A percentile compares a stretch with the other conserved stretches of the same genome.
These are phyloP conservation scores for Priceomyces fermenticarens DNA, from an alignment of 805 yeast species.

Conservation along the genomic window DNA sequence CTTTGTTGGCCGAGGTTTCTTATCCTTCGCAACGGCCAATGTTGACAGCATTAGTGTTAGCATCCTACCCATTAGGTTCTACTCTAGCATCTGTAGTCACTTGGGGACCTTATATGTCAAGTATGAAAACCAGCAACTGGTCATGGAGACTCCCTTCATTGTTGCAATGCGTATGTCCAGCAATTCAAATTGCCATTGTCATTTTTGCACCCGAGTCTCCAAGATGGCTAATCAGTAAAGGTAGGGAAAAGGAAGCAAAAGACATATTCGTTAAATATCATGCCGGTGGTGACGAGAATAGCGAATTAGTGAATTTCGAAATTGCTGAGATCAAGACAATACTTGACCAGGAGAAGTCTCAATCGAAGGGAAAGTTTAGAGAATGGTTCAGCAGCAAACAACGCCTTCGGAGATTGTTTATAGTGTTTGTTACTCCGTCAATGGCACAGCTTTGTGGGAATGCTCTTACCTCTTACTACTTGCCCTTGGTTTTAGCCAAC, in stretches of 20 bases:
- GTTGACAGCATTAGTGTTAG: constrained; percentile 16
- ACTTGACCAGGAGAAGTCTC: constrained; percentile 3
- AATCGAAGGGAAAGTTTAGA: not conserved
- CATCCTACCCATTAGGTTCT: constrained; percentile 61
- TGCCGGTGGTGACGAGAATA: constrained; percentile 24
- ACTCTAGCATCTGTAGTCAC: constrained; percentile 62
- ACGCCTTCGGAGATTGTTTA: not conserved
- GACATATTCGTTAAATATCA: constrained; percentile 16
- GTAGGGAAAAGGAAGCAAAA: constrained; percentile 27
- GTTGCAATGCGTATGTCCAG: constrained; percentile 48
- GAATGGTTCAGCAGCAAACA: constrained; percentile 1
- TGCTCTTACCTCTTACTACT: constrained; percentile 37
- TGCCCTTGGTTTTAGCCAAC: constrained; percentile 11
- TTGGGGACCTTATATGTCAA: constrained; percentile 62
- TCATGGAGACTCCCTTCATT: constrained; percentile 58
- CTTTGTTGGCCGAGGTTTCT: constrained; percentile 48
- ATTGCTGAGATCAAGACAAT: constrained; percentile 18
- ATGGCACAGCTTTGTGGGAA: constrained; percentile 47
- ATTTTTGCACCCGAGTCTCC: constrained; percentile 49
- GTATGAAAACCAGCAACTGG: constrained; percentile 36
- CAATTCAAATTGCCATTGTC: constrained; percentile 36
- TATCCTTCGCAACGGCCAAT: constrained; percentile 30
- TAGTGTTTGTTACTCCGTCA: constrained; percentile 21
- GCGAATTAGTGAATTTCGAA: constrained; percentile 4
- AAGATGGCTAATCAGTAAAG: constrained; percentile 37